Conservation (phyloP, 2,329 filamentous ascomycete species). For the Neobulgaria alba region DNA sequence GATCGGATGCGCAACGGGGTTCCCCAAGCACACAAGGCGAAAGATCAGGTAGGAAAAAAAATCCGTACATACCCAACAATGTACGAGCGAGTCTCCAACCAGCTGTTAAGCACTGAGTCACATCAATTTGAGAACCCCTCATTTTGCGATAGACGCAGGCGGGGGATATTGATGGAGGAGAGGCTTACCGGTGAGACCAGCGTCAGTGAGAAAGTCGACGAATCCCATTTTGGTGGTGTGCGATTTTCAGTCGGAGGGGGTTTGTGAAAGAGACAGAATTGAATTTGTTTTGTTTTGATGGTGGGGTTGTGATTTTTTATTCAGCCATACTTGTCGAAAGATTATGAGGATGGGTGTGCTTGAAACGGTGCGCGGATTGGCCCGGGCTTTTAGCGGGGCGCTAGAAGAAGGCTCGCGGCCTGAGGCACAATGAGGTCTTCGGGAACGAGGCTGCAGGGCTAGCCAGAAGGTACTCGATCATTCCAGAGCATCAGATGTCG, state of each 20-base stretch:
- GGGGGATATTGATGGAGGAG: conserved; percentile 1
- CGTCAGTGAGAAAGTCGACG: conserved; percentile 57
- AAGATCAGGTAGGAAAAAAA: conserved; percentile 7
- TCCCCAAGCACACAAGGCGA: conserved; percentile 14
- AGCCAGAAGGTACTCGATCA: conserved; percentile 8
- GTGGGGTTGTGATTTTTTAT: conserved; percentile 12
- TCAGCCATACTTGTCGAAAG: conserved; percentile 3
- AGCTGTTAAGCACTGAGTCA: conserved; percentile 58
- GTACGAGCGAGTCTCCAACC: conserved; percentile 69
- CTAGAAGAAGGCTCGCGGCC: neutral
- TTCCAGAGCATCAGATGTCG: no score
- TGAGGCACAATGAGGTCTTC: neutral
- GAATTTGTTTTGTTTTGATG: neutral
- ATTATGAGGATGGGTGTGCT: neutral
- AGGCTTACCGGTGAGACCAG: conserved; percentile 49
- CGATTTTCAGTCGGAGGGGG: neutral
- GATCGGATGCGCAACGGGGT: conserved; percentile 8
- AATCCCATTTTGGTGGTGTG: conserved; percentile 49
- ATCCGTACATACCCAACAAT: conserved; percentile 63
- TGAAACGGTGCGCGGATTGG: neutral
- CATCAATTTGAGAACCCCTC: conserved; percentile 21
- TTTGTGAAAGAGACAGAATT: conserved; percentile 2
- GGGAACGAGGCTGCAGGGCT: no score
- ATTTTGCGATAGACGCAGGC: neutral
- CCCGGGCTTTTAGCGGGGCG: neutral